Evolutionary conservation across 1,284 basidiomycete genomes (phyloP).

Genomic region (Meripilus lineatus): DNA sequence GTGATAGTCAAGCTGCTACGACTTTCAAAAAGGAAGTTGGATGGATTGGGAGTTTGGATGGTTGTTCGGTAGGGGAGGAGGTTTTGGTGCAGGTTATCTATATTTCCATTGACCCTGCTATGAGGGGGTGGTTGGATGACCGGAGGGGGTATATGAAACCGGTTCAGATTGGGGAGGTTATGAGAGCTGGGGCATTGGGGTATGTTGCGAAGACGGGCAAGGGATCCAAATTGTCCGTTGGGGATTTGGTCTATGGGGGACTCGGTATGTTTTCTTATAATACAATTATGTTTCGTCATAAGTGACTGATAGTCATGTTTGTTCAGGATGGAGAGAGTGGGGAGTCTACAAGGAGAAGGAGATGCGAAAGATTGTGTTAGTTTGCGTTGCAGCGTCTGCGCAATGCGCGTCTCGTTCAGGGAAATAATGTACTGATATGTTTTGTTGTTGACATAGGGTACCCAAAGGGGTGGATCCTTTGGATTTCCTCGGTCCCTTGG

Average conservation of each 20-base stretch:
- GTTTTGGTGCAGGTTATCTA: conserved; percentile 72
- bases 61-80: conserved; percentile 44
- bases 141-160: conserved; percentile 62
- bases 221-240: conserved; percentile 50
- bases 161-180: conserved; percentile 79
- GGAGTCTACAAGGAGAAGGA: conserved; percentile 53
- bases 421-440: not conserved
- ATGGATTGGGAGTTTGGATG: conserved; percentile 43
- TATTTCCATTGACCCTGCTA: conserved; percentile 79
- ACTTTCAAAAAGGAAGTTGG: conserved; percentile 68
- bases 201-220: conserved; percentile 58
- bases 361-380: conserved; percentile 50
- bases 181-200: conserved; percentile 74
- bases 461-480: conserved; percentile 52
- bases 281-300: not conserved
- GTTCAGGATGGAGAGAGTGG: conserved; percentile 76
- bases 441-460: conserved; percentile 32
- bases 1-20: conserved; percentile 50
- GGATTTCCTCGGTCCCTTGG: conserved; percentile 77
- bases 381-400: not conserved
- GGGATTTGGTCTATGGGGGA: conserved; percentile 58
- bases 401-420: no score
- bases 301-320: conserved; percentile 8
- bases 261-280: conserved; percentile 44
- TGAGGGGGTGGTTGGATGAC: conserved; percentile 81